phyloP scores from a whole-genome alignment of 306 rosid species.

The Comarum palustre region DNA sequence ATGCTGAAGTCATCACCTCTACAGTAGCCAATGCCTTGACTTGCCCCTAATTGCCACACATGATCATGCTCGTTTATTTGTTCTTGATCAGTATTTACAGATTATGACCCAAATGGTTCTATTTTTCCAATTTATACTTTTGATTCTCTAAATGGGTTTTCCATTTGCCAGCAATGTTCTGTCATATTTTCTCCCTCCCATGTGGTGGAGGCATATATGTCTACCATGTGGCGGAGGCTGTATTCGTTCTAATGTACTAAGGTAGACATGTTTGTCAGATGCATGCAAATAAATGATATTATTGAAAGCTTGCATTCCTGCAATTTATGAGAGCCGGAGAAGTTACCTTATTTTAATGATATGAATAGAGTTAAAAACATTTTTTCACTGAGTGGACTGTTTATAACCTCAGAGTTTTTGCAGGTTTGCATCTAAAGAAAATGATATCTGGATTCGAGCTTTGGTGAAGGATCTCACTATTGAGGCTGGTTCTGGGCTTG shows the following conservation, averaged over 20 bases:
- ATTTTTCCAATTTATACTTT: not conserved
- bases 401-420: conserved; percentile 28
- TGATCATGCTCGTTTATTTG: not conserved
- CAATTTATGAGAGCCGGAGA: not conserved
- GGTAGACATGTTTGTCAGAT: not conserved
- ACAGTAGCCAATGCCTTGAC: not conserved
- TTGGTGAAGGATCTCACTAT: conserved; percentile 84
- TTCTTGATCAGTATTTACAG: not conserved
- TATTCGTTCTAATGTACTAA: not conserved
- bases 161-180: not conserved
- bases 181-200: not conserved
- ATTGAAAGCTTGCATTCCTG: not conserved
- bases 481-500: conserved; percentile 96
- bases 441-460: conserved; percentile 91
- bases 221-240: not conserved
- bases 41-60: not conserved
- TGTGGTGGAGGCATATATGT: not conserved
- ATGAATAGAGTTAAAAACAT: not conserved
- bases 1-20: not conserved
- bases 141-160: not conserved
- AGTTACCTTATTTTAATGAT: not conserved
- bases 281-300: not conserved
- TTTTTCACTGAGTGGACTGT: not conserved
- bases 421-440: conserved; percentile 96
- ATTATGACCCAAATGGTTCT: not conserved